phyloP scores from a whole-genome alignment of 805 yeast species.

The Saccharomycopsis schoenii region DNA sequence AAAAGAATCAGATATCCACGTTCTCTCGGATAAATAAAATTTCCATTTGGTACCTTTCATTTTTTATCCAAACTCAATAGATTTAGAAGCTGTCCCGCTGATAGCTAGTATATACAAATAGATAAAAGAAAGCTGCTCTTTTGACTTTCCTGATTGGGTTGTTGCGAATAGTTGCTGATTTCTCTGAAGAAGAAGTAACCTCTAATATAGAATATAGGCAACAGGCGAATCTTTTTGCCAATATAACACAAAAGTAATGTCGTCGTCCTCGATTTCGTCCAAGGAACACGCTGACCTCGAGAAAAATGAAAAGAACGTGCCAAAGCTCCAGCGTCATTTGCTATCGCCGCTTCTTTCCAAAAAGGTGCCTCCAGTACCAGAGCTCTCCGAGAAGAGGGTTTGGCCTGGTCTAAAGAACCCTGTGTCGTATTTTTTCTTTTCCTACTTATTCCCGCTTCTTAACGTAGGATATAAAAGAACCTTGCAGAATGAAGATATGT shows the following conservation, averaged over 20 bases:
- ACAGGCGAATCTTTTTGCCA: too few species aligned
- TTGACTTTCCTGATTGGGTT: too few species aligned
- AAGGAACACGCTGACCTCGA: background rate
- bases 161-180: too few species aligned
- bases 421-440: conserved; percentile 39
- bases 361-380: conserved; percentile 31
- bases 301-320: background rate
- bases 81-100: too few species aligned
- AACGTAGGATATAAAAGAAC: conserved; percentile 65
- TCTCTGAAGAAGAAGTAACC: too few species aligned
- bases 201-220: too few species aligned
- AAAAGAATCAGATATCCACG: too few species aligned
- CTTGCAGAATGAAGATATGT: conserved; percentile 54
- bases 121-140: too few species aligned
- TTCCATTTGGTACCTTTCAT: too few species aligned
- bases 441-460: conserved; percentile 63
- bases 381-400: conserved; percentile 30
- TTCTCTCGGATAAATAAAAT: too few species aligned
- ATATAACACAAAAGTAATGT: background rate
- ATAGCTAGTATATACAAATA: too few species aligned
- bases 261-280: background rate
- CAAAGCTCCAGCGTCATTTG: conserved; percentile 8
- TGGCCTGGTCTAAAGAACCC: conserved; percentile 34
- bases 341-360: conserved; percentile 19
- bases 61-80: too few species aligned